phyloP scores from a whole-genome alignment of 2,329 filamentous ascomycete genomes.

The Remersonia thermophila region DNA sequence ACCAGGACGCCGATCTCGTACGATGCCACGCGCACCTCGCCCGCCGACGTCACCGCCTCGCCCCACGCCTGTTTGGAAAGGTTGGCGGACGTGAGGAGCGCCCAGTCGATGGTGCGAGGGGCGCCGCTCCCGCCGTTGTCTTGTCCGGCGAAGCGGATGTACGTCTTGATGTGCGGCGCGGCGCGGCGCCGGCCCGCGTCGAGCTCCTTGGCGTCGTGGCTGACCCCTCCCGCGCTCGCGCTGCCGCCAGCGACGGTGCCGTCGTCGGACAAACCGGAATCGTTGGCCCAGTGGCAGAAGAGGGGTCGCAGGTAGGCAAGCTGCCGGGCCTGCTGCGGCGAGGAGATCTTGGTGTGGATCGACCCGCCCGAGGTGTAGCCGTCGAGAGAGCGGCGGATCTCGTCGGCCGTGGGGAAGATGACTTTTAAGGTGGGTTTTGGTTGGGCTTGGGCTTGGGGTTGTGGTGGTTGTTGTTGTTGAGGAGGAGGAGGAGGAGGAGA shows the following conservation, averaged over 20 bases:
- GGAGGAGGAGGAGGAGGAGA: too few relatives aligned
- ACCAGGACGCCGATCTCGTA: constrained; percentile 77
- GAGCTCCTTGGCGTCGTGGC: constrained; percentile 13
- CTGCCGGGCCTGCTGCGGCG: constrained; percentile 58
- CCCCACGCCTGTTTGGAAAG: constrained; percentile 86
- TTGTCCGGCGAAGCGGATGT: constrained; percentile 50
- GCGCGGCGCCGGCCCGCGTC: constrained; percentile 54
- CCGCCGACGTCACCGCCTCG: constrained; percentile 39
- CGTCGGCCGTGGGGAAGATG: constrained; percentile 68
- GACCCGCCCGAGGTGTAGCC: constrained; percentile 68
- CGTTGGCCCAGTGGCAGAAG: constrained; percentile 65
- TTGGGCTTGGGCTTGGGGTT: too few relatives aligned
- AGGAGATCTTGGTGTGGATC: constrained; percentile 71
- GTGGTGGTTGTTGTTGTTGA: too few relatives aligned
- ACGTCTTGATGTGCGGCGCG: constrained; percentile 84
- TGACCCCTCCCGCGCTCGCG: constrained; percentile 16
- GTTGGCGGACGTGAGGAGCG: constrained; percentile 81
- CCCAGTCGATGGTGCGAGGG: constrained; percentile 56
- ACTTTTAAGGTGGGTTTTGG: constrained; percentile 47
- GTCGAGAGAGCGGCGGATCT: constrained; percentile 64
- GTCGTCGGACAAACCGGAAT: too few relatives aligned
- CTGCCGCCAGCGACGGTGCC: too few relatives aligned
- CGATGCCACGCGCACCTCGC: constrained; percentile 59
- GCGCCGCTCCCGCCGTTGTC: constrained; percentile 9
- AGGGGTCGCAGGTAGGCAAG: constrained; percentile 58